Conservation (phyloP, 768 basidiomycete species). For the Rhizopogon vulgaris region DNA sequence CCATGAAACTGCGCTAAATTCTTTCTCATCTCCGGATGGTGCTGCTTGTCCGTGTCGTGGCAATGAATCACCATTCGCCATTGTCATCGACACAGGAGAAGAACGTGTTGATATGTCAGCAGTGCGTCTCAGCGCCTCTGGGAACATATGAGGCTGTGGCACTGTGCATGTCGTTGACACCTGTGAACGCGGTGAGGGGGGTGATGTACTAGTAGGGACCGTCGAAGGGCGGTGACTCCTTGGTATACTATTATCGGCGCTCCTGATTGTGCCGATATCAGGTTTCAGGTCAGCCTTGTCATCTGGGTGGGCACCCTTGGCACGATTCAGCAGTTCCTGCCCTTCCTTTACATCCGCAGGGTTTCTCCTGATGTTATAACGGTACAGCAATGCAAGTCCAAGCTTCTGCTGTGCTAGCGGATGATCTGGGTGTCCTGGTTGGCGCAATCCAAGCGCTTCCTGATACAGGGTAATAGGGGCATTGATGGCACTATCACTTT, state of each 20-base stretch:
- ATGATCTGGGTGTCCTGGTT: conserved; percentile 5
- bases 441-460: conserved; percentile 8
- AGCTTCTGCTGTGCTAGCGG: conserved; percentile 2
- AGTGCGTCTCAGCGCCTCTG: not conserved
- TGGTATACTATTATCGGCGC: not conserved
- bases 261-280: not conserved
- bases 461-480: conserved; percentile 1
- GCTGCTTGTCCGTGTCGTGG: not conserved
- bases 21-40: conserved; percentile 1
- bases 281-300: not conserved
- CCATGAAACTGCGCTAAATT: not conserved
- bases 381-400: conserved; percentile 1
- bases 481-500: not conserved
- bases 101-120: conserved; percentile 1
- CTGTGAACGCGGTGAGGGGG: not conserved
- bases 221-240: not conserved
- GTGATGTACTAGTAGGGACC: not conserved
- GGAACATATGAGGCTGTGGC: not conserved
- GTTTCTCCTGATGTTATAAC: conserved; percentile 1
- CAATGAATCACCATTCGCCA: not conserved
- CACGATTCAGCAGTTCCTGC: not conserved
- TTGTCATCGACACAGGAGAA: not conserved
- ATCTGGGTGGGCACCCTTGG: not conserved
- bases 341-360: not conserved
- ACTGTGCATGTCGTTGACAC: not conserved